phyloP scores from a whole-genome alignment of 2,329 filamentous ascomycete species.

The Raffaelea deltoideospora region DNA sequence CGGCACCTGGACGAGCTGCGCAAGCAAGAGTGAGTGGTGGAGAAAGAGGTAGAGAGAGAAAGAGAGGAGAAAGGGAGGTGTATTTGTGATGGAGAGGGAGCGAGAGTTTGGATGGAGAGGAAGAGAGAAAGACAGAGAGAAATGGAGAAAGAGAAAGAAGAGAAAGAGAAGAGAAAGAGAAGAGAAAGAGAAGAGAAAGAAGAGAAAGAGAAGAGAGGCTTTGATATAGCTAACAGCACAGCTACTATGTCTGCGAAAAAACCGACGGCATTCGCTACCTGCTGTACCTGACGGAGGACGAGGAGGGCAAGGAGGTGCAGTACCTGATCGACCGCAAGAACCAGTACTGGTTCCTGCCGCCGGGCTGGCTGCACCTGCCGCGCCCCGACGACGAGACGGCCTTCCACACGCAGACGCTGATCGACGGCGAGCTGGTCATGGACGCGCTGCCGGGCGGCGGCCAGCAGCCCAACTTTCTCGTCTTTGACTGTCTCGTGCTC shows the following conservation, averaged over 20 bases:
- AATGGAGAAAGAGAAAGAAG: neutral
- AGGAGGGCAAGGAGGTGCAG: slow-evolving; percentile 49
- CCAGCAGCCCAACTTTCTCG: slow-evolving; percentile 64
- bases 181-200: neutral
- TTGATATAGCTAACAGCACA: slow-evolving; percentile 14
- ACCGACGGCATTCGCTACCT: slow-evolving; percentile 92
- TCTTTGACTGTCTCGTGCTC: slow-evolving; percentile 83
- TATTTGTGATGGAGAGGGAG: neutral
- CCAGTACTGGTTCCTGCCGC: slow-evolving; percentile 77
- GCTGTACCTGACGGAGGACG: slow-evolving; percentile 67
- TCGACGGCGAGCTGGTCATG: slow-evolving; percentile 88
- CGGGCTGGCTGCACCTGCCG: slow-evolving; percentile 64
- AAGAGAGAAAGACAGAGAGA: neutral
- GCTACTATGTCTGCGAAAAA: slow-evolving; percentile 97
- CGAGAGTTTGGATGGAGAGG: too few relatives aligned
- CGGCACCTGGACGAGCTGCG: slow-evolving; percentile 72
- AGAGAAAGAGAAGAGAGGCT: neutral
- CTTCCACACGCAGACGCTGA: slow-evolving; percentile 67
- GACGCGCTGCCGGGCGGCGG: slow-evolving; percentile 57
- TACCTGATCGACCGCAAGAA: slow-evolving; percentile 97
- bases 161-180: neutral
- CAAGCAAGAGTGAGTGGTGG: slow-evolving; percentile 47
- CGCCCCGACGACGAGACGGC: slow-evolving; percentile 38
- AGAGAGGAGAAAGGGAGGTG: neutral
- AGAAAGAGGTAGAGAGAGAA: neutral